These are phyloP conservation scores for Aphanomyces astaci DNA, from an alignment of 352 stramenopile species.

Conservation along the genomic window DNA sequence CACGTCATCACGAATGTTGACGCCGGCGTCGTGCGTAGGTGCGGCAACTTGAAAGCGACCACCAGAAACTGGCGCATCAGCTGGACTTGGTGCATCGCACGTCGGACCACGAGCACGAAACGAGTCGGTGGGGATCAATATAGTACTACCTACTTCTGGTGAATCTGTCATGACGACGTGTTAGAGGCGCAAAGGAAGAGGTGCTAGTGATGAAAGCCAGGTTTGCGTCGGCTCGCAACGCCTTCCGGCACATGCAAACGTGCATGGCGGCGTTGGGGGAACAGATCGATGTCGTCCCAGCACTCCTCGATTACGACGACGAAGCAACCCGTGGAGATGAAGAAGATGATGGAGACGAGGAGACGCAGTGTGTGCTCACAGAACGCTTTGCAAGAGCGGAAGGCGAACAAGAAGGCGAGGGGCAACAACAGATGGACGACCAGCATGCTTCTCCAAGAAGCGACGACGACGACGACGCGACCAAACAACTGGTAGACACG, in stretches of 20 bases:
- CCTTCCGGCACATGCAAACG: constrained; percentile 17
- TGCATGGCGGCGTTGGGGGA: constrained; percentile 3
- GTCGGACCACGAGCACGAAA: constrained; percentile 9
- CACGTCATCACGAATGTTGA: background rate
- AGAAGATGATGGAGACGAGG: constrained; percentile 8
- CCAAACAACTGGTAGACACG: background rate
- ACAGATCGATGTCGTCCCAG: constrained; percentile 12
- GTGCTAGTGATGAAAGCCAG: constrained; percentile 23
- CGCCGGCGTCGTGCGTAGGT: background rate
- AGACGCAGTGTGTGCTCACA: constrained; percentile 20
- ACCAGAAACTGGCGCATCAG: constrained; percentile 14
- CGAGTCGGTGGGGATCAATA: background rate
- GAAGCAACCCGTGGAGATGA: no score
- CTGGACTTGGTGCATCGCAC: constrained; percentile 8
- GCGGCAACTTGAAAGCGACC: constrained; percentile 10
- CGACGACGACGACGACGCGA: background rate
- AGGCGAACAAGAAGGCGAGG: background rate
- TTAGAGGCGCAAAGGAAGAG: constrained; percentile 15
- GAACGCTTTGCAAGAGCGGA: background rate
- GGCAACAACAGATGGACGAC: background rate
- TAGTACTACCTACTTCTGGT: background rate
- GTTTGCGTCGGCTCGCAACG: constrained; percentile 14
- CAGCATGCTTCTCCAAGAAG: background rate
- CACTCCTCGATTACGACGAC: no score
- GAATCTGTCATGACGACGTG: background rate